Evolutionary conservation across 2,329 filamentous ascomycete genomes (phyloP).

Genomic region (Stemphylium lycopersici): DNA sequence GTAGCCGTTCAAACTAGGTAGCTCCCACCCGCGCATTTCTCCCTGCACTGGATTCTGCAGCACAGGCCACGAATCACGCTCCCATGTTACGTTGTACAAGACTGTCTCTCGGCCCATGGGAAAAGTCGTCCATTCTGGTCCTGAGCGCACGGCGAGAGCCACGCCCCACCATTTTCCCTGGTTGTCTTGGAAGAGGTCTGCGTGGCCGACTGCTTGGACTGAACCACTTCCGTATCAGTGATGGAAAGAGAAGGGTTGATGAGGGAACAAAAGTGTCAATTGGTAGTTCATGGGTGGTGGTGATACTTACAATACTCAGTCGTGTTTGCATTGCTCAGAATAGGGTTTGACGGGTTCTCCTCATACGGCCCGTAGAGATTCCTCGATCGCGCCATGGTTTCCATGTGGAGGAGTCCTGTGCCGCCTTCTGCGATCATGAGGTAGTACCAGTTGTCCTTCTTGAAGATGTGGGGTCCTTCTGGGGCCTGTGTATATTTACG

Average conservation of each 20-base stretch:
- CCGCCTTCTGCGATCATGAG: slow-evolving; percentile 44
- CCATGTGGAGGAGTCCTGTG: slow-evolving; percentile 45
- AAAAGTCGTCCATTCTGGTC: background rate
- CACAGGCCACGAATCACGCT: no score
- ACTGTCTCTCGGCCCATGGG: no score
- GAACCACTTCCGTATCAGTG: no score
- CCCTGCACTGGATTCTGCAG: no score
- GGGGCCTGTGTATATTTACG: slow-evolving; percentile 7
- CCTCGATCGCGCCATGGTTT: slow-evolving; percentile 46
- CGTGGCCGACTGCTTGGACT: slow-evolving; percentile 36
- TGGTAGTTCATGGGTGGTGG: no score
- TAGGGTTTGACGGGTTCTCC: slow-evolving; percentile 45
- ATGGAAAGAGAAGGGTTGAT: no score
- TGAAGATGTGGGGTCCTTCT: slow-evolving; percentile 48
- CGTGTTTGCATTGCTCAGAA: slow-evolving; percentile 49
- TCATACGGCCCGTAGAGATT: slow-evolving; percentile 48
- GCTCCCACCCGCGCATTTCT: no score
- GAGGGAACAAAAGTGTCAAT: no score
- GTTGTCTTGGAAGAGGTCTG: slow-evolving; percentile 35
- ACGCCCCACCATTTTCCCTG: slow-evolving; percentile 32
- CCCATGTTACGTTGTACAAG: no score
- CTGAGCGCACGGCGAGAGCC: slow-evolving; percentile 28
- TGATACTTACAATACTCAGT: slow-evolving; percentile 36
- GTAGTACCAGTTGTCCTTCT: slow-evolving; percentile 46
- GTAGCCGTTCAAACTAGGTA: no score